Base-by-base conservation (phyloP, 164 flowering plant genomes). In the Pachysandra terminalis region DNA sequence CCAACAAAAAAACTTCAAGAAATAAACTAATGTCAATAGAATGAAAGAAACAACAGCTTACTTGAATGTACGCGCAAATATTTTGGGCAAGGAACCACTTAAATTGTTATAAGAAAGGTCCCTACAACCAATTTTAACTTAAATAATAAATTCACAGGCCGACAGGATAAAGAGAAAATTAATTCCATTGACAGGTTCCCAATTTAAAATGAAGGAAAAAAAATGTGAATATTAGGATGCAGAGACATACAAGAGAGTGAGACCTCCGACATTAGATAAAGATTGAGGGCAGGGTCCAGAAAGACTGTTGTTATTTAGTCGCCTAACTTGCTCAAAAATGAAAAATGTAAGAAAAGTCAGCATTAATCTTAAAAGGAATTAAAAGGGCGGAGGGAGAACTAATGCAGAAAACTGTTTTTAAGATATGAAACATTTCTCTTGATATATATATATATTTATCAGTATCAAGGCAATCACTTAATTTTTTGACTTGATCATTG, bases 31-130 rank as follows among this genome's bases (percentile, higher is more conserved):
- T 8, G 52, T 19, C 10, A 6, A 23, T 13, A 63, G 59, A 54
- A 63, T 0, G 52, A 19, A 15, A 5, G 63, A 51, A 53, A 67
- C 16, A 55, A 53, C 37, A 27, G 59, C 85, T 79, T 68, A 91
- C 99, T 85, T 90, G 85, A 90, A 88, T 21, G 96, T 90, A 81
- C 95, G 85, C 48, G 98, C 89, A 27, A 96, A 83, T 75, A 95
- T 71, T 74, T 86, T 87, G 1, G 97, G 99, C 82, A 93, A 62
- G 53, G 97, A 76, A 74, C 98, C 99, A 73, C 97, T 93, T 40
- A 95, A 72, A 80, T 95, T 93, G 83, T 95, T 95, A 67, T 77
- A 95, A 19, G 98, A 93, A 67, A 95, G 81, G 71, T 95, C 99
- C 81, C 99, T 95, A 75, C 65, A 74, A 45, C 56, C 52, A 73